Evolutionary conservation across 139 green algal genomes (phyloP).

Genomic region (Chlorella sp.): DNA sequence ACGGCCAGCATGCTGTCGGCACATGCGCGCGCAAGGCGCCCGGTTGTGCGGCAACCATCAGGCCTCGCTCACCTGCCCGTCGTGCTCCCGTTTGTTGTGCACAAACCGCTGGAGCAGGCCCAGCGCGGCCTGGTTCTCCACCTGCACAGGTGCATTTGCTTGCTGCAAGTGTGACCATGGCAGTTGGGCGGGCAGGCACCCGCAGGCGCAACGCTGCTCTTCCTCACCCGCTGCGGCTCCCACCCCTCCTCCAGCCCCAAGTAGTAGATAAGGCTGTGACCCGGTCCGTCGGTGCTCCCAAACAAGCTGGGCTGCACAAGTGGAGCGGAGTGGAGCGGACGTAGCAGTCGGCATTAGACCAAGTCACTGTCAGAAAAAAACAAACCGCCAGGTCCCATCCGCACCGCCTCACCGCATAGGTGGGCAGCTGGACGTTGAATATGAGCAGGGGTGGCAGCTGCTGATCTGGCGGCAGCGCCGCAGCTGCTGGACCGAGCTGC

Average conservation of each 20-base stretch:
- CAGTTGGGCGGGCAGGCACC: background rate
- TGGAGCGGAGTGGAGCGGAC: background rate
- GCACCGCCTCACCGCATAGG: constrained; percentile 55
- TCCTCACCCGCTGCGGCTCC: constrained; percentile 47
- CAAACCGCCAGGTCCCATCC: background rate
- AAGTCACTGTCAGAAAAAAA: background rate
- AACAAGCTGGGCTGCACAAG: constrained; percentile 64
- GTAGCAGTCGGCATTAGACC: background rate
- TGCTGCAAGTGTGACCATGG: background rate
- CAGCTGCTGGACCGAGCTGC: constrained; percentile 5
- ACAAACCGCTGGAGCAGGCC: constrained; percentile 73
- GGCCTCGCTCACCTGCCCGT: constrained; percentile 45
- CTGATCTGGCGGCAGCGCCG: constrained; percentile 39
- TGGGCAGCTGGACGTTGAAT: constrained; percentile 86
- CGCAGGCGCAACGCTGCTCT: background rate
- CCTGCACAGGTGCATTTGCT: background rate
- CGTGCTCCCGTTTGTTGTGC: constrained; percentile 64
- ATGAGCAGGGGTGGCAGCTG: constrained; percentile 76
- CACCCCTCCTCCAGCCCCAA: constrained; percentile 74
- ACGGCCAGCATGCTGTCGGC: too few relatives aligned
- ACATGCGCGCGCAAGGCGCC: background rate
- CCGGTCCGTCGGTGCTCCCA: constrained; percentile 61
- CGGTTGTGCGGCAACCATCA: too few relatives aligned
- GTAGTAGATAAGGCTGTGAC: constrained; percentile 79
- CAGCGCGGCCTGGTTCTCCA: constrained; percentile 64